phyloP scores from a whole-genome alignment of 106 monocot species.

The Agapanthus africanus region DNA sequence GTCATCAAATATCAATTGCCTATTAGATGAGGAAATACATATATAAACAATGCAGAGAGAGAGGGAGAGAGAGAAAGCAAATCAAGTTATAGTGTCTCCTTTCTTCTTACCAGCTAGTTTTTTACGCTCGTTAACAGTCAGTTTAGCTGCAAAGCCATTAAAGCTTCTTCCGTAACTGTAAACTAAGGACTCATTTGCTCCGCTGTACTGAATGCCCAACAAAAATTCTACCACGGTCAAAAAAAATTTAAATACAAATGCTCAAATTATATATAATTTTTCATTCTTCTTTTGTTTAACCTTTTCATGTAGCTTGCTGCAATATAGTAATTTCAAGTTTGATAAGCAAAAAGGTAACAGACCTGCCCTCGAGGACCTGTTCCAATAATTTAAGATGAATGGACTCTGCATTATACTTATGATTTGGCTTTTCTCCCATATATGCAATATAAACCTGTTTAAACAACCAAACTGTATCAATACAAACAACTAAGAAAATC shows the following conservation, averaged over 20 bases:
- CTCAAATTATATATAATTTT: neutral
- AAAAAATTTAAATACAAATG: too few relatives aligned
- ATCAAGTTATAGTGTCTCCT: neutral
- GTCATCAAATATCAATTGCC: too few relatives aligned
- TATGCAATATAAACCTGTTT: constrained; percentile 35
- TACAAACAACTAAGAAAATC: neutral
- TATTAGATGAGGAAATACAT: too few relatives aligned
- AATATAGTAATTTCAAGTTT: neutral
- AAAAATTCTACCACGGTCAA: neutral
- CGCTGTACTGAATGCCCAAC: neutral
- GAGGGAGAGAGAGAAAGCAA: too few relatives aligned
- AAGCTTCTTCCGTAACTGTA: constrained; percentile 27
- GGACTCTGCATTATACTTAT: neutral
- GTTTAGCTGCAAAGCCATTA: constrained; percentile 27
- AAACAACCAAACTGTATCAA: neutral
- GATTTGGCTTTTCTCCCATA: constrained; percentile 21
- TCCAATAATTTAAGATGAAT: constrained; percentile 17
- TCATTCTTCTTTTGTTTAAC: neutral
- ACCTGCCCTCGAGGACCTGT: constrained; percentile 13
- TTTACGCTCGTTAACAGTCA: constrained; percentile 12
- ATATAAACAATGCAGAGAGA: neutral
- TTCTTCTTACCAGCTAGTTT: constrained; percentile 11
- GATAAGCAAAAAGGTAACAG: too few relatives aligned
- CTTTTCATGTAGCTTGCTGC: too few relatives aligned
- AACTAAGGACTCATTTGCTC: constrained; percentile 9